A percentile compares a stretch with the other conserved stretches of the same genome.
Evolutionary conservation across 768 basidiomycete genomes (phyloP).

Genomic region (Psilocybe subaeruginosa): DNA sequence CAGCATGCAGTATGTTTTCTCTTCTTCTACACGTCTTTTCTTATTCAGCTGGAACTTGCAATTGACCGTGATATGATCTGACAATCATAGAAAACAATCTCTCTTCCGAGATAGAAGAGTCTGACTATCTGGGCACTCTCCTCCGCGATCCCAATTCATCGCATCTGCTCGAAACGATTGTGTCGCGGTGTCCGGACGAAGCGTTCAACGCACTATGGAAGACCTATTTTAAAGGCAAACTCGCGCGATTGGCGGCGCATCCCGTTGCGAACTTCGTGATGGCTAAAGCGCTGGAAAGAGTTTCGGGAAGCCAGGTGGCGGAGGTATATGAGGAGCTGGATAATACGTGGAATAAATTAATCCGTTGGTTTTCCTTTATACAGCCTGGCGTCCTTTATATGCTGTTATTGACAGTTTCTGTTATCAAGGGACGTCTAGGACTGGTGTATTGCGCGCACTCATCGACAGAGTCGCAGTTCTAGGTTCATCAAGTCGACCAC

Average conservation of each 20-base stretch:
- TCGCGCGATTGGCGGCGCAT: conserved; percentile 76
- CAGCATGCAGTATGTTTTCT: conserved; percentile 57
- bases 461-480: conserved; percentile 68
- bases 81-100: conserved; percentile 39
- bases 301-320: conserved; percentile 56
- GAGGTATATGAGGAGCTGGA: conserved; percentile 63
- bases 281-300: conserved; percentile 72
- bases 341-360: conserved; percentile 59
- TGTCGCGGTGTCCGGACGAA: conserved; percentile 58
- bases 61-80: not conserved
- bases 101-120: conserved; percentile 45
- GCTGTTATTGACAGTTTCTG: conserved; percentile 1
- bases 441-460: conserved; percentile 77
- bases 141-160: conserved; percentile 88
- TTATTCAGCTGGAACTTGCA: not conserved
- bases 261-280: conserved; percentile 95
- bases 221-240: conserved; percentile 75
- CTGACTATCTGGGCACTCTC: conserved; percentile 82
- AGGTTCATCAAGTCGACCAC: conserved; percentile 44
- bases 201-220: conserved; percentile 76
- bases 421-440: conserved; percentile 63
- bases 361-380: conserved; percentile 54
- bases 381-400: no score
- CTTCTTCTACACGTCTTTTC: not conserved
- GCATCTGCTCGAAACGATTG: conserved; percentile 84